Evolutionary conservation across 495 filamentous ascomycete species (phyloP).

Genomic region (Extremus antarcticus): DNA sequence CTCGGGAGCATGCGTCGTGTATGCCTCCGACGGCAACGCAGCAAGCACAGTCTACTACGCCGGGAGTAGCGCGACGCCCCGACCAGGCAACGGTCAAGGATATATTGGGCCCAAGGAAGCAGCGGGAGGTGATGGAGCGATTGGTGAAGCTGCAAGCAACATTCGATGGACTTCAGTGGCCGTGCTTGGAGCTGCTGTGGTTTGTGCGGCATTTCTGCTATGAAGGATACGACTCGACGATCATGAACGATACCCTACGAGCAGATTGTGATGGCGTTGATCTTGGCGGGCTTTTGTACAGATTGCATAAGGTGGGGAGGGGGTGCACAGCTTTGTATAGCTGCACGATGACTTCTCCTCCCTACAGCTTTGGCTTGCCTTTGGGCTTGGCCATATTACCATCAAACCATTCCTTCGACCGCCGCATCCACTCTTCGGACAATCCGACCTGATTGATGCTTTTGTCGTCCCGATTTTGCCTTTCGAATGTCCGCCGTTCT

Average conservation of each 20-base stretch:
- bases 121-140: not conserved
- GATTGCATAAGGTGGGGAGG: too few relatives aligned
- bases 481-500: conserved; percentile 1
- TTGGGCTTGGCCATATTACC: not conserved
- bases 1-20: not conserved
- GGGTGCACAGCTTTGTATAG: too few relatives aligned
- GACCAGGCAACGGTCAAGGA: not conserved
- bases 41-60: not conserved
- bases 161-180: not conserved
- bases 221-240: not conserved
- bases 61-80: not conserved
- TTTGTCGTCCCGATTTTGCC: conserved; percentile 12
- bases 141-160: not conserved
- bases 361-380: not conserved
- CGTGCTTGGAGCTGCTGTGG: not conserved
- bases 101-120: conserved; percentile 2
- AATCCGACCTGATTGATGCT: conserved; percentile 12
- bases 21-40: not conserved
- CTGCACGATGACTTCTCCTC: not conserved
- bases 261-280: not conserved
- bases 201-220: not conserved
- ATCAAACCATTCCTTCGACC: conserved; percentile 2
- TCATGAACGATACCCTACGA: not conserved
- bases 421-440: conserved; percentile 8
- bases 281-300: too few relatives aligned